These are phyloP conservation scores for Rubroboletus pulcherrimus DNA, from an alignment of 768 basidiomycete species.

Conservation along the genomic window DNA sequence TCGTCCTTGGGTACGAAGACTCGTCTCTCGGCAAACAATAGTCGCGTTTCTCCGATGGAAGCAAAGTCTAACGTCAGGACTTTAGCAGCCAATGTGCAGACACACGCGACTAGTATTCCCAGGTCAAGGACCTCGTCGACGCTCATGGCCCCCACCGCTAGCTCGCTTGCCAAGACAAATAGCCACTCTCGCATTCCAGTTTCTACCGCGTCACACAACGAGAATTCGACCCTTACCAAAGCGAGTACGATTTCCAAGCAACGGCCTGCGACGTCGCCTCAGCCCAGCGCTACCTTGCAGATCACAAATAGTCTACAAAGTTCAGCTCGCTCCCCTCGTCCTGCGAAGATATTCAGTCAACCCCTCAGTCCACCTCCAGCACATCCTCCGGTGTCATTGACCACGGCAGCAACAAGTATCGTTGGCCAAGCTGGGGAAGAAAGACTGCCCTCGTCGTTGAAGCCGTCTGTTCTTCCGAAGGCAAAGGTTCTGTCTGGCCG, in stretches of 20 bases:
- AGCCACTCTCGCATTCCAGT: constrained; percentile 24
- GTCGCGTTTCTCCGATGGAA: constrained; percentile 28
- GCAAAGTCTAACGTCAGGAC: constrained; percentile 19
- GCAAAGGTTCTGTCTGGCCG: constrained; percentile 40
- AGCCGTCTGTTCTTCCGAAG: constrained; percentile 22
- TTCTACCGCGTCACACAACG: constrained; percentile 9
- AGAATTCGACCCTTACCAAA: constrained; percentile 14
- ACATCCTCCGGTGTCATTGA: constrained; percentile 29
- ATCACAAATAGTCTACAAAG: constrained; percentile 34
- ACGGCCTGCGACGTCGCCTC: constrained; percentile 9
- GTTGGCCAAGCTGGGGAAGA: constrained; percentile 5
- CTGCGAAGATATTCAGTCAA: constrained; percentile 50
- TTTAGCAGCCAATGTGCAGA: constrained; percentile 6
- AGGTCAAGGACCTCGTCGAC: constrained; percentile 40
- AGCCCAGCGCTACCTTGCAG: constrained; percentile 21
- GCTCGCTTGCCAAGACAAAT: constrained; percentile 62
- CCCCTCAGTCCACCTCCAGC: constrained; percentile 37
- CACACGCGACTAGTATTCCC: constrained; percentile 9
- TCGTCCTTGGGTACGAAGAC: constrained; percentile 40
- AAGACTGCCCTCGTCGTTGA: constrained; percentile 1
- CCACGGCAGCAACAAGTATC: constrained; percentile 29
- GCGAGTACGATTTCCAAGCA: constrained; percentile 12
- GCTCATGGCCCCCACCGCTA: constrained; percentile 71
- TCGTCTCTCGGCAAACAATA: constrained; percentile 23
- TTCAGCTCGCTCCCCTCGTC: constrained; percentile 9